These are phyloP conservation scores for Dictyostelium capitatum DNA, from an alignment of 78 protist species.

Conservation along the genomic window DNA sequence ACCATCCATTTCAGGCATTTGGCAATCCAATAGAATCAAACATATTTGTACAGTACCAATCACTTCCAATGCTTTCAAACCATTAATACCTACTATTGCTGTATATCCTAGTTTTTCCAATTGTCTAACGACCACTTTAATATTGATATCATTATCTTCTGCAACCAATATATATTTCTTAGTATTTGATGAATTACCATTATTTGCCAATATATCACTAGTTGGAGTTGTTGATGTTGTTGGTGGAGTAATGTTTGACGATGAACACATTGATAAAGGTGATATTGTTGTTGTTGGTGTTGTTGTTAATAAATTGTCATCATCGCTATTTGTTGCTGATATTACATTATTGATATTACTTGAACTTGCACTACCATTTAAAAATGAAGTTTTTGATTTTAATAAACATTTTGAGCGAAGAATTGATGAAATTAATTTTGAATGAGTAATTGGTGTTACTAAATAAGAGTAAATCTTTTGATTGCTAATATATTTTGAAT, in stretches of 20 bases:
- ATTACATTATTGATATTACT: background rate
- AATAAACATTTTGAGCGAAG: background rate
- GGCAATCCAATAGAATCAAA: slow-evolving; percentile 88
- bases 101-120: slow-evolving; percentile 71
- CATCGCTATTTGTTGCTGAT: background rate
- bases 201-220: background rate
- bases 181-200: background rate
- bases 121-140: slow-evolving; percentile 53
- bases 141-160: slow-evolving; percentile 75
- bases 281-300: background rate
- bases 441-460: slow-evolving; percentile 38
- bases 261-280: slow-evolving; percentile 1
- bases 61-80: slow-evolving; percentile 60
- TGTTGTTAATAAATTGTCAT: no score
- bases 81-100: slow-evolving; percentile 38
- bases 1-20: slow-evolving; percentile 93
- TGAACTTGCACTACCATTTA: background rate
- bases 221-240: background rate
- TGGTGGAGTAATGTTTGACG: slow-evolving; percentile 24
- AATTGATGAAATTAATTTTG: slow-evolving; percentile 27
- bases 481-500: background rate
- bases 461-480: slow-evolving; percentile 19
- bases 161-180: slow-evolving; percentile 65
- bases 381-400: background rate
- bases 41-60: slow-evolving; percentile 24